phyloP scores from a whole-genome alignment of 768 basidiomycete genomes.

The Calocybe gangraenosa region DNA sequence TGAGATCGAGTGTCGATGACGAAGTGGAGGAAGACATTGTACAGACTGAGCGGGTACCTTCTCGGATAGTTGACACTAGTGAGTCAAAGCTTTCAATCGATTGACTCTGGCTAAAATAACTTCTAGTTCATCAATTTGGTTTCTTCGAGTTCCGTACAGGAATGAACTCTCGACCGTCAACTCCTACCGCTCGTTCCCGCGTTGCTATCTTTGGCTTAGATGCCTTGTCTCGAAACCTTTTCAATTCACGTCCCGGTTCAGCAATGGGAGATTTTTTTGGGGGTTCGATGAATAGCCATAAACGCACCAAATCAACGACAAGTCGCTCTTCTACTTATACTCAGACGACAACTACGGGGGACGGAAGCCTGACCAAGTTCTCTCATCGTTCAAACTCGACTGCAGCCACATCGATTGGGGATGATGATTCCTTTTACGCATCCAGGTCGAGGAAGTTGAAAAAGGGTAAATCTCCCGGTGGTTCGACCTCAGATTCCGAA shows the following conservation, averaged over 20 bases:
- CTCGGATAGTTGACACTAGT: conserved; percentile 81
- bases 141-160: conserved; percentile 85
- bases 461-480: conserved; percentile 39
- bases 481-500: conserved; percentile 42
- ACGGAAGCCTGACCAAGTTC: conserved; percentile 68
- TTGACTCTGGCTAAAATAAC: conserved; percentile 7
- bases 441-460: conserved; percentile 46
- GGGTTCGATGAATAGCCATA: conserved; percentile 63
- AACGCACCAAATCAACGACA: conserved; percentile 62
- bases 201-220: conserved; percentile 89
- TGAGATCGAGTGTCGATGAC: conserved; percentile 70
- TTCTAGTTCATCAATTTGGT: conserved; percentile 79
- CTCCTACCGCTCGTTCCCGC: conserved; percentile 76
- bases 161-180: conserved; percentile 70
- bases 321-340: conserved; percentile 75
- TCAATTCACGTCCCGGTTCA: conserved; percentile 64
- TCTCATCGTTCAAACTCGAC: conserved; percentile 71
- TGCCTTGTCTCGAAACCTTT: conserved; percentile 85
- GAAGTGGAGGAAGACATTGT: conserved; percentile 81
- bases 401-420: conserved; percentile 56
- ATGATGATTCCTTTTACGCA: conserved; percentile 58
- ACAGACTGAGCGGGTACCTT: conserved; percentile 68
- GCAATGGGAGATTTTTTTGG: conserved; percentile 75
- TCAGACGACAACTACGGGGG: conserved; percentile 61
- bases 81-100: conserved; percentile 22